Evolutionary conservation across 1,284 basidiomycete genomes (phyloP), one percentile per base, ranked within the genome.

Genomic region (Termitomyces sp.): DNA sequence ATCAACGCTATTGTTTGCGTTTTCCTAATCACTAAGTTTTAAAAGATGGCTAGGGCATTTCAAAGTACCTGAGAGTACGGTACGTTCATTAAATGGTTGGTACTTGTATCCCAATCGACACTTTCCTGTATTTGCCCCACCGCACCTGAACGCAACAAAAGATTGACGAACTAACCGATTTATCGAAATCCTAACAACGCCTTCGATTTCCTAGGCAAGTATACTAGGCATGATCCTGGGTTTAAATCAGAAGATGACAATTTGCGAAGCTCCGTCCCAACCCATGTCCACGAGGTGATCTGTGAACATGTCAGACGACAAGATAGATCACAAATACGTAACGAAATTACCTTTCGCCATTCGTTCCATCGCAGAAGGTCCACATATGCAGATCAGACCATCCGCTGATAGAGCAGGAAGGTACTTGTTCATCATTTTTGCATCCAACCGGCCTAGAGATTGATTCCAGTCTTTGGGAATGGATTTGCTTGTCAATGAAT

Each of bases 341-440:
- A 19, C 28, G 8, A 24, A n/a, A 24, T 19, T 40, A 64, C 65
- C 58, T 53, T 68, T 73, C 3, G 68, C 62, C 8, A 61, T 52
- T 38, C 60, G 48, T 12, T 67, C 65, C 58, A 74, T 71, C 68
- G 79, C 72, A 1, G 71, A 66, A 0, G 83, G 83, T 2, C 82
- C 83, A 58, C 83, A 85, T 17, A 78, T 71, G 30, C 83, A 68
- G 3, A 80, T 65, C 42, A 84, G 58, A 0, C 70, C 73, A n/a
- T 73, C 67, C 6, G 67, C 61, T 26, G 67, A 64, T 0, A 74
- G 71, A 6, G 56, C 13, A 8, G 80, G 79, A 30, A 84, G 62
- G 60, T 78, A 69, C 13, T 61, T 57, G 24, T 54, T 53, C 31
- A 84, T 61, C 65, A 78, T 73, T 1, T 70, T 63, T 17, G 67